Percentiles rank a stretch among this genome's conserved stretches.
Evolutionary conservation across 148 eudicot genomes (phyloP).

Genomic region (Persicaria tinctoria): DNA sequence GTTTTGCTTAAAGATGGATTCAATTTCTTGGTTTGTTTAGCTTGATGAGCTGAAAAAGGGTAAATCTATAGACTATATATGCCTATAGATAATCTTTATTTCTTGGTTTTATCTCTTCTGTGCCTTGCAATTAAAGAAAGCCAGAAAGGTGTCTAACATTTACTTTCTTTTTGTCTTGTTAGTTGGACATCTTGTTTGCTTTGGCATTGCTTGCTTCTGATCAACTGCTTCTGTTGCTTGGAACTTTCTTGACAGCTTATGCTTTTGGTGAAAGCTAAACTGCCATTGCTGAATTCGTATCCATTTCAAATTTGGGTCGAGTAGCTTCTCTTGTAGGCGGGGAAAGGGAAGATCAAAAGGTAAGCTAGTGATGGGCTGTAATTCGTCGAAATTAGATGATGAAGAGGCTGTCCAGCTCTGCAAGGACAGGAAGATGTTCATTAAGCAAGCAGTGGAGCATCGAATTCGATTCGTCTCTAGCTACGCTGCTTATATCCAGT

Average conservation of each 20-base stretch:
- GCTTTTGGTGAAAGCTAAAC: slow-evolving; percentile 39
- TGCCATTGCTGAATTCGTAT: slow-evolving; percentile 19
- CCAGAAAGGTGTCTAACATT: not conserved
- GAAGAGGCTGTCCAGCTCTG: slow-evolving; percentile 93
- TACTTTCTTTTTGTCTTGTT: not conserved
- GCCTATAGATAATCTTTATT: not conserved
- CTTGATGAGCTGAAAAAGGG: not conserved
- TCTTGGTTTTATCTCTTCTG: not conserved
- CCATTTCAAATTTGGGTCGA: slow-evolving; percentile 27
- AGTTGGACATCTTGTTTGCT: not conserved
- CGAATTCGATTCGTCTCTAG: slow-evolving; percentile 65
- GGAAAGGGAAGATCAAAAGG: slow-evolving; percentile 11
- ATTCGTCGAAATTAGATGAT: slow-evolving; percentile 83
- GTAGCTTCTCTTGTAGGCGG: slow-evolving; percentile 16
- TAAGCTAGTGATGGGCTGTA: slow-evolving; percentile 76
- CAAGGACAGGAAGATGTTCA: slow-evolving; percentile 78
- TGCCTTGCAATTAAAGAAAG: slow-evolving; percentile 6
- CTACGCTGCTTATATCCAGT: slow-evolving; percentile 70
- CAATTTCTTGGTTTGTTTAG: not conserved
- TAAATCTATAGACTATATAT: no score
- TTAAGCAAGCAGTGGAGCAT: slow-evolving; percentile 87
- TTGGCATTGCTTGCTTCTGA: slow-evolving; percentile 15
- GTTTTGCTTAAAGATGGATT: not conserved
- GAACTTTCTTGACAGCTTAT: slow-evolving; percentile 25
- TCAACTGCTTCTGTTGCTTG: slow-evolving; percentile 14